Conservation (phyloP, 768 basidiomycete genomes). For the Exsudoporus frostii region DNA sequence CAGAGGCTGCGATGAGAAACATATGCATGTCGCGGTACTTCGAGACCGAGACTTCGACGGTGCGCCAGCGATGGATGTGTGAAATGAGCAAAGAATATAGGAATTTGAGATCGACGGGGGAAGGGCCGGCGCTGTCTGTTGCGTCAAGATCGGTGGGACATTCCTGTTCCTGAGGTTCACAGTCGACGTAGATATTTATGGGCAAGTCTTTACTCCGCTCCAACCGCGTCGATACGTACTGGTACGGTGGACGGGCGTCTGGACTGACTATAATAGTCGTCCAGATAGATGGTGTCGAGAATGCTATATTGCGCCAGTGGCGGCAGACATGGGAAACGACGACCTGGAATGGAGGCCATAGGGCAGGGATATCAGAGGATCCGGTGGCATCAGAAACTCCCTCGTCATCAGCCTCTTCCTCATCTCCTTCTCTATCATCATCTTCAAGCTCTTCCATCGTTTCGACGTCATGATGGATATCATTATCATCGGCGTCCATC, state of each 20-base stretch:
- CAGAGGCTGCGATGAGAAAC: constrained; percentile 42
- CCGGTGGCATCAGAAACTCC: constrained; percentile 1
- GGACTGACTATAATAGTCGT: constrained; percentile 34
- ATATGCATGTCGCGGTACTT: constrained; percentile 46
- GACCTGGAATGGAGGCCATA: constrained; percentile 43
- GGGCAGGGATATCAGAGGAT: neutral
- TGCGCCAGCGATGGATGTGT: constrained; percentile 52
- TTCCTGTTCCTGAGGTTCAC: constrained; percentile 30
- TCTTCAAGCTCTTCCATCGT: neutral
- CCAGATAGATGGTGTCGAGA: constrained; percentile 58
- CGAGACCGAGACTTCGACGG: constrained; percentile 45
- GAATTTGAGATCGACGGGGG: constrained; percentile 18
- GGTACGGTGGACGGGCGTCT: constrained; percentile 38
- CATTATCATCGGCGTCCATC: constrained; percentile 26
- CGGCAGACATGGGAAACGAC: constrained; percentile 60
- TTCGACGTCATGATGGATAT: constrained; percentile 1
- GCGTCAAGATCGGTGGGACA: constrained; percentile 20
- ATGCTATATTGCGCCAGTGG: constrained; percentile 53
- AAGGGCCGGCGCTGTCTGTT: constrained; percentile 18
- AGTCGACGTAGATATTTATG: constrained; percentile 52
- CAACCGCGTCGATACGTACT: constrained; percentile 43
- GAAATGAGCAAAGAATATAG: constrained; percentile 44
- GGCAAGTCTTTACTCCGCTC: constrained; percentile 53
- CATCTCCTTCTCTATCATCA: neutral
- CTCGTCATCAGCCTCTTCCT: neutral